These are phyloP conservation scores for Cryomyces minteri DNA, from an alignment of 495 filamentous ascomycete species.

Conservation along the genomic window DNA sequence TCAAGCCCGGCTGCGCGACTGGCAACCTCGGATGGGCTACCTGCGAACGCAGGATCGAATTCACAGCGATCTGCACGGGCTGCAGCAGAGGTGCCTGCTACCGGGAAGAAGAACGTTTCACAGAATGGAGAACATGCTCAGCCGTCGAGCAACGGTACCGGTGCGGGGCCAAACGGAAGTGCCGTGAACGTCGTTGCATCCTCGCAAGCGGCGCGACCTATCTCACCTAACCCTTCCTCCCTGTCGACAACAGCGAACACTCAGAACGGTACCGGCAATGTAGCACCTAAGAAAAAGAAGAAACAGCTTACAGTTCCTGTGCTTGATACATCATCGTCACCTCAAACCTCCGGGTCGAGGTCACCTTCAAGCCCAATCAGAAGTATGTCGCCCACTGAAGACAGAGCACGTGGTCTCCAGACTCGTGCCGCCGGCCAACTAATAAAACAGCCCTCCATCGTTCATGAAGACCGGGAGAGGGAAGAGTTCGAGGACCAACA, in stretches of 20 bases:
- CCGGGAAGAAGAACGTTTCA: slow-evolving; percentile 29
- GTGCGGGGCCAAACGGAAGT: neutral
- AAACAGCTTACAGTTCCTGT: neutral
- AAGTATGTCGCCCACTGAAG: neutral
- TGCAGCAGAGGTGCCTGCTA: slow-evolving; percentile 29
- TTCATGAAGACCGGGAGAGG: slow-evolving; percentile 40
- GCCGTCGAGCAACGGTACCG: neutral
- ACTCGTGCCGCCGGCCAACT: neutral
- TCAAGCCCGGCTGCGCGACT: slow-evolving; percentile 3
- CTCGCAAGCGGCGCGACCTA: neutral
- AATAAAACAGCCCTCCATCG: slow-evolving; percentile 40
- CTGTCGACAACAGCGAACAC: neutral
- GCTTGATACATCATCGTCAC: neutral
- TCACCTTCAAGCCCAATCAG: neutral
- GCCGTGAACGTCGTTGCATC: neutral
- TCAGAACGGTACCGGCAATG: neutral
- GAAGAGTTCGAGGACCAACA: slow-evolving; percentile 15
- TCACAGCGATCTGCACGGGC: slow-evolving; percentile 24
- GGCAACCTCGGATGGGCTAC: slow-evolving; percentile 3
- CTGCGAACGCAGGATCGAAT: slow-evolving; percentile 14
- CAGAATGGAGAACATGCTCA: neutral
- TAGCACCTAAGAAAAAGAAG: slow-evolving; percentile 13
- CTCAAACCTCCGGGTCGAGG: neutral
- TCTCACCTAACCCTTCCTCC: neutral
- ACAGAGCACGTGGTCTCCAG: neutral